Conservation (phyloP, 306 rosid species). For the Prunus persica region DNA sequence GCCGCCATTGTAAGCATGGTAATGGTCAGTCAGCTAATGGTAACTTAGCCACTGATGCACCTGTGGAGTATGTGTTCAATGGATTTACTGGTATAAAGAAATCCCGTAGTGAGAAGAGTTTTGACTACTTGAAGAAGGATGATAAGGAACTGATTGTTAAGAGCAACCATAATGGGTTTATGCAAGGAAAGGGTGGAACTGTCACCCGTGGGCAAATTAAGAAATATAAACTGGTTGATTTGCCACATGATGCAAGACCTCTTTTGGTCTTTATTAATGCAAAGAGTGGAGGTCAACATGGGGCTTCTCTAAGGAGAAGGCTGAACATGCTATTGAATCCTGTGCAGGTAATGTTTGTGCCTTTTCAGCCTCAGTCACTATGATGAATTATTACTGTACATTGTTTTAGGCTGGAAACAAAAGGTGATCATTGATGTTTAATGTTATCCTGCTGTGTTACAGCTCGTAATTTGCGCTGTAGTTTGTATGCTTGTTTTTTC, state of each 20-base stretch:
- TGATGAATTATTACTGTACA: slow-evolving; percentile 12
- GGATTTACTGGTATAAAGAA: slow-evolving; percentile 45
- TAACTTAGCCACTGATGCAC: slow-evolving; percentile 35
- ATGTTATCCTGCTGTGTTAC: background rate
- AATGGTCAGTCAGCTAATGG: slow-evolving; percentile 30
- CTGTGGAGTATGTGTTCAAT: slow-evolving; percentile 44
- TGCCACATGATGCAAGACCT: slow-evolving; percentile 66
- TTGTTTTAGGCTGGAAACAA: slow-evolving; percentile 10
- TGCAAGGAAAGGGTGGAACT: slow-evolving; percentile 31
- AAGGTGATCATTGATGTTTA: background rate
- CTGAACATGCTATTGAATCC: slow-evolving; percentile 74
- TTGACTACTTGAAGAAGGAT: slow-evolving; percentile 25
- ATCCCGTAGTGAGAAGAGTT: slow-evolving; percentile 34
- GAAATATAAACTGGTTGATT: slow-evolving; percentile 51
- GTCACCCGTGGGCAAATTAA: slow-evolving; percentile 31
- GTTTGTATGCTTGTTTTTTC: background rate
- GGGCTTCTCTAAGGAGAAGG: slow-evolving; percentile 65
- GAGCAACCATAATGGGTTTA: slow-evolving; percentile 20
- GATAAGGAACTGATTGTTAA: slow-evolving; percentile 19
- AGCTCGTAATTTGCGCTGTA: background rate
- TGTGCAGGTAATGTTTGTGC: slow-evolving; percentile 51
- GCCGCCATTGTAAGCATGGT: slow-evolving; percentile 41
- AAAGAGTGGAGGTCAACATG: slow-evolving; percentile 72
- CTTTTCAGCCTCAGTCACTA: background rate
- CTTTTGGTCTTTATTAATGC: slow-evolving; percentile 72